phyloP scores from a whole-genome alignment of 768 basidiomycete genomes.

The Podaxis rugospora region DNA sequence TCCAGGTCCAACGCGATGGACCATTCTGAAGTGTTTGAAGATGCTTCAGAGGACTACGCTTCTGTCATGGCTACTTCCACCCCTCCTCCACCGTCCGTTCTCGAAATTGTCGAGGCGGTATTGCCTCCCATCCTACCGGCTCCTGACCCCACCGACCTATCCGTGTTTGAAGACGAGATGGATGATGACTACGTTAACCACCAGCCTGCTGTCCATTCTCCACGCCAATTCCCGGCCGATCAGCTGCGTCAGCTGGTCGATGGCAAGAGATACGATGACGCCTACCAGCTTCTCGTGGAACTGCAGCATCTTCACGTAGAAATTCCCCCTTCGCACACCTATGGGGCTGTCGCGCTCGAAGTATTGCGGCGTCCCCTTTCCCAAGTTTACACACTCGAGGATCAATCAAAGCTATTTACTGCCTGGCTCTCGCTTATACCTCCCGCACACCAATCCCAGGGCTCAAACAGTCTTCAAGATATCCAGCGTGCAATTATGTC shows the following conservation, averaged over 20 bases:
- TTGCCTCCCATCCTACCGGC: constrained; percentile 27
- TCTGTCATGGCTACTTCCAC: constrained; percentile 12
- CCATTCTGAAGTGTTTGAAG: constrained; percentile 25
- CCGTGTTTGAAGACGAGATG: constrained; percentile 31
- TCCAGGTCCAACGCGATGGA: neutral
- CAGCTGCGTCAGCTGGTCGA: constrained; percentile 20
- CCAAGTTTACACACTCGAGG: constrained; percentile 2
- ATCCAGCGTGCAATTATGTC: constrained; percentile 23
- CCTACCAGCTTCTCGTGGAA: constrained; percentile 27
- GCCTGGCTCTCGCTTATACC: constrained; percentile 34
- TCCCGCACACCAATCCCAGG: constrained; percentile 2
- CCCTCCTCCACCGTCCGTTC: constrained; percentile 16
- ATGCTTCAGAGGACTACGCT: constrained; percentile 25
- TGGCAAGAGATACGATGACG: constrained; percentile 22
- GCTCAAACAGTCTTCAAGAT: constrained; percentile 13
- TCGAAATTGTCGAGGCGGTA: constrained; percentile 22
- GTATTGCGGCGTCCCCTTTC: constrained; percentile 14
- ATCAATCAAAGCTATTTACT: constrained; percentile 17
- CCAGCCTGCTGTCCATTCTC: constrained; percentile 3
- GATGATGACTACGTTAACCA: constrained; percentile 20
- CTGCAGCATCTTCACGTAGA: constrained; percentile 22
- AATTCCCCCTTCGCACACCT: constrained; percentile 26
- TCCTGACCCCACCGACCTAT: constrained; percentile 16
- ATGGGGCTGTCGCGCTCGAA: constrained; percentile 23
- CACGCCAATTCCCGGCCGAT: constrained; percentile 11